These are phyloP conservation scores for Blastocystis sp. DNA, from an alignment of 352 stramenopile genomes.

Conservation along the genomic window DNA sequence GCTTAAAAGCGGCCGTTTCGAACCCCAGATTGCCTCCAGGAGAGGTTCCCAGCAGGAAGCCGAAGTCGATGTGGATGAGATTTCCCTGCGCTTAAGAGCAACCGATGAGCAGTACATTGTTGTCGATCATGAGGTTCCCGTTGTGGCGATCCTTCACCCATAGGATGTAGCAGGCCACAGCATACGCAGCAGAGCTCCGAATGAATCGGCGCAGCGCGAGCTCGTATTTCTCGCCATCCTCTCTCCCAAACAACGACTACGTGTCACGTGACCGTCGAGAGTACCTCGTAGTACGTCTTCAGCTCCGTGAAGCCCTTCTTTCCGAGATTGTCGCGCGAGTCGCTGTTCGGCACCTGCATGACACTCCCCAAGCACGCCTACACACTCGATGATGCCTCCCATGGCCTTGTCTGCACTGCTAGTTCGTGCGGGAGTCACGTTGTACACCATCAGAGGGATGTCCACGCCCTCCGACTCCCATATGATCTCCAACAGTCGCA, in stretches of 20 bases:
- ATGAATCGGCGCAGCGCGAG: slow-evolving; percentile 75
- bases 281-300: slow-evolving; percentile 62
- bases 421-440: slow-evolving; percentile 62
- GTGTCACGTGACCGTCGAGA: neutral
- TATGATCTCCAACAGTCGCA: slow-evolving; percentile 48
- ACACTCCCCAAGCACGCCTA: neutral
- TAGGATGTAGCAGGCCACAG: slow-evolving; percentile 76
- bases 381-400: slow-evolving; percentile 65
- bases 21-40: slow-evolving; percentile 83
- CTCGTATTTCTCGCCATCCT: slow-evolving; percentile 65
- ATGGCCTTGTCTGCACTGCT: slow-evolving; percentile 7
- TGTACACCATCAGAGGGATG: slow-evolving; percentile 63
- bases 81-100: slow-evolving; percentile 68
- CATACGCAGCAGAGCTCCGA: slow-evolving; percentile 68
- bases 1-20: slow-evolving; percentile 87
- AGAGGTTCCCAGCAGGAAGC: slow-evolving; percentile 85
- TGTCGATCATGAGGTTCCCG: slow-evolving; percentile 87
- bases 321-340: slow-evolving; percentile 64
- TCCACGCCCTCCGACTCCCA: slow-evolving; percentile 38
- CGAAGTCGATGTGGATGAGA: slow-evolving; percentile 92
- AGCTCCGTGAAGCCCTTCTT: slow-evolving; percentile 63
- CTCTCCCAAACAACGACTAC: slow-evolving; percentile 31
- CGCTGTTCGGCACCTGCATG: slow-evolving; percentile 60
- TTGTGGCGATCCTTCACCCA: slow-evolving; percentile 90
- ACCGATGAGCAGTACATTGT: slow-evolving; percentile 27